Evolutionary conservation across 129 eudicot species (phyloP), one percentile per base, ranked within the genome.

Genomic region (Lonicera japonica): DNA sequence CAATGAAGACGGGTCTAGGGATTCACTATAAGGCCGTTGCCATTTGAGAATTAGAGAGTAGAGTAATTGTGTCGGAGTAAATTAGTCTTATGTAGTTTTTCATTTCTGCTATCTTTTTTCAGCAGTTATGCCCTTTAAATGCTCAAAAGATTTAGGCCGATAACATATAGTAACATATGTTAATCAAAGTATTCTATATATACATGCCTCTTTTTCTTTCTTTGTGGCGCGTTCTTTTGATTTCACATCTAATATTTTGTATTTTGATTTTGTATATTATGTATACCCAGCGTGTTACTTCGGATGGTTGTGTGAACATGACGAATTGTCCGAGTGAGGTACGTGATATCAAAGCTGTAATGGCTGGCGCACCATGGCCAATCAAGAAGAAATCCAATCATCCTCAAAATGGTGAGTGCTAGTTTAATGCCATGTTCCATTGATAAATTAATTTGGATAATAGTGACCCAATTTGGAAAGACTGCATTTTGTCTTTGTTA

Each of bases 361-460:
- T 94, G 95, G 85, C 83, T 24, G 96, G 99, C n/a, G 89, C 81
- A 10, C 75, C 86, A 24, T 94, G 99, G 99, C 89, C 89, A 10
- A 82, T 85, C 52, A 58, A 85, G 56, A 76, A 76, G 36, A 76
- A 74, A 48, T 73, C 79, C 13, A 21, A 66, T 8, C 64, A 54
- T 74, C 59, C 61, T 47, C 75, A 64, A 67, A 77, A 75, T 73
- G 81, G 79, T 51, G 61, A 63, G 55, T 34, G 67, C 21, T 73
- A 68, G 68, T 13, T 66, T 29, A 1, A 29, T 2, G 4, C 6
- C 6, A 29, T 1, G 36, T 29, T 29, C 36, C 36, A 29, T 29
- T 29, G 36, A 29, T 29, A 29, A n/a, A 29, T 29, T 1, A 29
- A 1, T 29, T 29, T 2, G 36, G 6, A 1, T 29, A 29, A 29